Evolutionary conservation across 257 asterid genomes (phyloP).

Genomic region (Osmanthus fragrans): DNA sequence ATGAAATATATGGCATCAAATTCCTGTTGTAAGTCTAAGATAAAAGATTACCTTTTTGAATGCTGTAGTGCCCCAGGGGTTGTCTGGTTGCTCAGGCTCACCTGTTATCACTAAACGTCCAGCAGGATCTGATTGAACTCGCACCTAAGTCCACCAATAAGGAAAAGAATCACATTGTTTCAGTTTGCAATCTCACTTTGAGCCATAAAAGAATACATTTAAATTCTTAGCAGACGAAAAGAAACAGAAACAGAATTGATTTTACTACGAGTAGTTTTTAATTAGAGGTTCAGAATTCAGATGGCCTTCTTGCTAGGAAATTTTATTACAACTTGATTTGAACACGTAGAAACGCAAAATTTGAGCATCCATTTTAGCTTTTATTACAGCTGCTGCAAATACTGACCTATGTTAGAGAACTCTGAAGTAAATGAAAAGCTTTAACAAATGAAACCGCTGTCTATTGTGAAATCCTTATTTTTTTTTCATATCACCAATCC

Average conservation of each 20-base stretch:
- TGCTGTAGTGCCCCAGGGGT: constrained; percentile 58
- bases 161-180: not conserved
- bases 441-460: too few relatives aligned
- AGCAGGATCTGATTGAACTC: constrained; percentile 60
- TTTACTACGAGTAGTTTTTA: not conserved
- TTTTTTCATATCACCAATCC: too few relatives aligned
- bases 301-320: not conserved
- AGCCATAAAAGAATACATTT: not conserved
- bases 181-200: not conserved
- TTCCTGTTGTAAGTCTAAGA: not conserved
- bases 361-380: too few relatives aligned
- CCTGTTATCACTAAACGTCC: constrained; percentile 59
- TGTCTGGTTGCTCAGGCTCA: constrained; percentile 55
- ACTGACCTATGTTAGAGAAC: too few relatives aligned
- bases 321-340: too few relatives aligned
- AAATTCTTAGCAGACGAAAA: not conserved
- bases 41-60: constrained; percentile 39
- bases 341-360: too few relatives aligned
- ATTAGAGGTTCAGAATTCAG: not conserved
- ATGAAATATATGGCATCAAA: not conserved
- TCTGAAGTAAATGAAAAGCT: too few relatives aligned
- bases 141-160: constrained; percentile 33
- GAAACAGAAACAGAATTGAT: not conserved
- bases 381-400: too few relatives aligned
- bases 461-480: too few relatives aligned